These are phyloP conservation scores for Euphorbia tirucalli DNA, from an alignment of 345 rosid genomes.

Conservation along the genomic window DNA sequence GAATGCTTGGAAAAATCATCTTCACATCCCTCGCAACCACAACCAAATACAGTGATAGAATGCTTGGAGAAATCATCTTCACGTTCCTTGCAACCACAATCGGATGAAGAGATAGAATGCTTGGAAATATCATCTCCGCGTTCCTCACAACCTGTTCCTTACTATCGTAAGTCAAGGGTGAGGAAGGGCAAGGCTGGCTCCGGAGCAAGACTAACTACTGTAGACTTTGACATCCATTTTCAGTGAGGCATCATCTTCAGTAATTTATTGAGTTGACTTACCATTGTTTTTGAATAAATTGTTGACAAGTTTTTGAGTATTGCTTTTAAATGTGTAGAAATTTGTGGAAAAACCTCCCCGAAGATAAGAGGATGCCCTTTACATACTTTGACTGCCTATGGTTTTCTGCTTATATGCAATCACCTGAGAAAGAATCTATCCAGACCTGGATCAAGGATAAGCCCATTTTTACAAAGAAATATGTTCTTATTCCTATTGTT, in stretches of 20 bases:
- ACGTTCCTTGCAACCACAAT: conserved; percentile 31
- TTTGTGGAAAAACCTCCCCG: conserved; percentile 49
- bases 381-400: conserved; percentile 51
- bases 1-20: conserved; percentile 21
- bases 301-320: conserved; percentile 4
- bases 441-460: conserved; percentile 50
- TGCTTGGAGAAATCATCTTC: conserved; percentile 27
- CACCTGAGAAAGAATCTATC: conserved; percentile 30
- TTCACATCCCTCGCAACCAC: conserved; percentile 37
- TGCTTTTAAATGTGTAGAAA: conserved; percentile 33
- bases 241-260: conserved; percentile 37
- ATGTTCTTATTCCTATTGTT: conserved; percentile 67
- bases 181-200: conserved; percentile 31
- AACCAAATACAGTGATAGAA: conserved; percentile 15
- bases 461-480: conserved; percentile 53
- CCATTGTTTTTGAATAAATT: not conserved
- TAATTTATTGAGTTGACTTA: not conserved
- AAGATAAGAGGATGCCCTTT: conserved; percentile 41
- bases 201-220: not conserved
- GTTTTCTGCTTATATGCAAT: conserved; percentile 46
- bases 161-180: conserved; percentile 35
- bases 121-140: conserved; percentile 36
- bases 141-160: conserved; percentile 31
- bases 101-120: conserved; percentile 16
- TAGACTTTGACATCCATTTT: conserved; percentile 30